Conservation (phyloP, 78 protist species). For the Anaeramoeba flamelloides region DNA sequence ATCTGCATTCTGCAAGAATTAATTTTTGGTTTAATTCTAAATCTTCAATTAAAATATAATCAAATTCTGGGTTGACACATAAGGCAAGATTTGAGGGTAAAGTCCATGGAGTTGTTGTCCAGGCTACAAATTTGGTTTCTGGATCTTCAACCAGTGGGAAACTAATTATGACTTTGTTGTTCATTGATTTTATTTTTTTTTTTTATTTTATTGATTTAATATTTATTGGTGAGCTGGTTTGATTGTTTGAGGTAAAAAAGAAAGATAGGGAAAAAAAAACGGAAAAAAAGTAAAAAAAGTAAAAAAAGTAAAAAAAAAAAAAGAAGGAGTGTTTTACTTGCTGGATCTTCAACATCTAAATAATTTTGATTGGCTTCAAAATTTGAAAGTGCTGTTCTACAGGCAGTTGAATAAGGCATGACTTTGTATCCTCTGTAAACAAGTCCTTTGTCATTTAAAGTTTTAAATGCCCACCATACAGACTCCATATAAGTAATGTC, state of each 20-base stretch:
- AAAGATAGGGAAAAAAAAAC: too few relatives aligned
- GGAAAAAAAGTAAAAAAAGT: too few relatives aligned
- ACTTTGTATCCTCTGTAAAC: conserved; percentile 93
- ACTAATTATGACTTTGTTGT: conserved; percentile 23
- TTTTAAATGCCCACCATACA: conserved; percentile 86
- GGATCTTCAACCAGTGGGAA: conserved; percentile 48
- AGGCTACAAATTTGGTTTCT: conserved; percentile 64
- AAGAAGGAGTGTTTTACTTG: too few relatives aligned
- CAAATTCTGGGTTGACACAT: conserved; percentile 68
- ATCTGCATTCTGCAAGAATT: too few relatives aligned
- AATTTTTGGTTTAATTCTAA: too few relatives aligned
- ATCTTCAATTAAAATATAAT: conserved; percentile 64
- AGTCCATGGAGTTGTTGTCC: conserved; percentile 99
- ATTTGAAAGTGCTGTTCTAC: conserved; percentile 92
- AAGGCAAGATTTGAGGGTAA: conserved; percentile 91
- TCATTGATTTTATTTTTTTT: too few relatives aligned
- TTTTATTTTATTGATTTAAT: too few relatives aligned
- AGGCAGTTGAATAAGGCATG: conserved; percentile 90
- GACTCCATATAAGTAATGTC: conserved; percentile 49
- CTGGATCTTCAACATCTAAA: too few relatives aligned
- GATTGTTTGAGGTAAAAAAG: too few relatives aligned
- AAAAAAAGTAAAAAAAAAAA: too few relatives aligned
- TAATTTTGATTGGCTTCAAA: conserved; percentile 88
- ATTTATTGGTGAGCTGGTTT: too few relatives aligned
- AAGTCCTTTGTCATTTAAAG: conserved; percentile 63